Conservation (phyloP, 2,329 filamentous ascomycete species). For the Thielaviopsis populi region DNA sequence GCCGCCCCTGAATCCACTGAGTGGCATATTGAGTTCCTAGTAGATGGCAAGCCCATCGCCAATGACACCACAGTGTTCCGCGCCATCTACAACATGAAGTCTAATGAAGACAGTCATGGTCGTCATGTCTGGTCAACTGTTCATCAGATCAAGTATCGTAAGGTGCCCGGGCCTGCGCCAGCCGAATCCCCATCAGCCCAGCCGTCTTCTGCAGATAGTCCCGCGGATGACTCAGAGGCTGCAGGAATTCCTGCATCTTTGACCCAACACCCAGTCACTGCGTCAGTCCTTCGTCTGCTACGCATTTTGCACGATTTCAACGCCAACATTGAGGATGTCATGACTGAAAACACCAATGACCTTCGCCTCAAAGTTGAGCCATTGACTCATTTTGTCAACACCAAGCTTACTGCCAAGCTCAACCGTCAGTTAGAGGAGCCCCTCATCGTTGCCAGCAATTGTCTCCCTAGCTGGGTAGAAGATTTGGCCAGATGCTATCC, state of each 20-base stretch:
- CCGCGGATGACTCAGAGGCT: slow-evolving; percentile 27
- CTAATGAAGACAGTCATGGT: slow-evolving; percentile 24
- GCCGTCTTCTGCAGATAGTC: background rate
- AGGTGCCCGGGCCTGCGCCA: slow-evolving; percentile 68
- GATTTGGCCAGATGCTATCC: slow-evolving; percentile 86
- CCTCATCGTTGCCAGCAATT: slow-evolving; percentile 91
- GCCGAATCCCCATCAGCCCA: slow-evolving; percentile 41
- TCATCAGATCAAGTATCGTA: slow-evolving; percentile 83
- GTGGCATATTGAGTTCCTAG: slow-evolving; percentile 93
- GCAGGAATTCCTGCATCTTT: slow-evolving; percentile 61
- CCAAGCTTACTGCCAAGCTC: slow-evolving; percentile 91
- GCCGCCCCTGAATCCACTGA: slow-evolving; percentile 31
- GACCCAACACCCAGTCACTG: slow-evolving; percentile 67
- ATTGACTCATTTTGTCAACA: slow-evolving; percentile 90
- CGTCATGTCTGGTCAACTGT: slow-evolving; percentile 80
- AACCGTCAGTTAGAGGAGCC: slow-evolving; percentile 95
- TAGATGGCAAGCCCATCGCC: slow-evolving; percentile 67
- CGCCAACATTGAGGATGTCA: slow-evolving; percentile 78
- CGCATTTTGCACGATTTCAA: slow-evolving; percentile 88
- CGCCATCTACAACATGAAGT: slow-evolving; percentile 54
- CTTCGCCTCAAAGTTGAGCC: slow-evolving; percentile 65
- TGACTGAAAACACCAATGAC: slow-evolving; percentile 60
- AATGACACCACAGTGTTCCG: slow-evolving; percentile 94
- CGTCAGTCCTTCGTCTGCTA: slow-evolving; percentile 73
- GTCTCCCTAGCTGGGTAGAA: slow-evolving; percentile 88